Evolutionary conservation across 257 asterid genomes (phyloP).

Genomic region (Fraxinus quadrangulata): DNA sequence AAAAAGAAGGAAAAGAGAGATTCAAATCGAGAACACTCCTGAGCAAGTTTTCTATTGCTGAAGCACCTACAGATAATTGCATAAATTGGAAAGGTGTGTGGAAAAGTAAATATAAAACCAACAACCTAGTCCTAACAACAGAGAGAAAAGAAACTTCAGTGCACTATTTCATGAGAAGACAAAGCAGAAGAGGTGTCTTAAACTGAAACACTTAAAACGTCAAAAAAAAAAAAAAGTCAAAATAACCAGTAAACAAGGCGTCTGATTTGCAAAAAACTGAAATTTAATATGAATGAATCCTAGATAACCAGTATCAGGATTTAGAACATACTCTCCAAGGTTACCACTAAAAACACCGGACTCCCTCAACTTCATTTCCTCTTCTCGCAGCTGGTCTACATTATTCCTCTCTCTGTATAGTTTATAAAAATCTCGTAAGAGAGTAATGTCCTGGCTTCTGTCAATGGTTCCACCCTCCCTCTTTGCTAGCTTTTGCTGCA

Average conservation of each 20-base stretch:
- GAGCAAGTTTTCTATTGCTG: not conserved
- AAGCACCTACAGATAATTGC: not conserved
- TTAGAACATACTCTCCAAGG: conserved; percentile 88
- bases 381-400: conserved; percentile 84
- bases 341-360: conserved; percentile 88
- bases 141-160: not conserved
- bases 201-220: conserved; percentile 1
- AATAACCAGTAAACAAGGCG: conserved; percentile 1
- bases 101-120: not conserved
- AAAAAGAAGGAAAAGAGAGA: not conserved
- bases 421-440: conserved; percentile 80
- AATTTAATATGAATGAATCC: conserved; percentile 16
- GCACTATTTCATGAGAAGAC: not conserved
- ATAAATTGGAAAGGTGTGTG: not conserved
- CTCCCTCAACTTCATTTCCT: conserved; percentile 88
- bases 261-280: conserved; percentile 12
- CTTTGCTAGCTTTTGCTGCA: conserved; percentile 94
- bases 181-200: not conserved
- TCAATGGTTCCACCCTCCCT: conserved; percentile 89
- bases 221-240: not conserved
- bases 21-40: not conserved
- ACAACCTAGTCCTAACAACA: not conserved
- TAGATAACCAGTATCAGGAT: conserved; percentile 22
- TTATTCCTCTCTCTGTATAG: conserved; percentile 69
- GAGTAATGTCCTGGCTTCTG: conserved; percentile 86